Conservation (phyloP, 148 eudicot species). For the Hydrangea macrophylla region DNA sequence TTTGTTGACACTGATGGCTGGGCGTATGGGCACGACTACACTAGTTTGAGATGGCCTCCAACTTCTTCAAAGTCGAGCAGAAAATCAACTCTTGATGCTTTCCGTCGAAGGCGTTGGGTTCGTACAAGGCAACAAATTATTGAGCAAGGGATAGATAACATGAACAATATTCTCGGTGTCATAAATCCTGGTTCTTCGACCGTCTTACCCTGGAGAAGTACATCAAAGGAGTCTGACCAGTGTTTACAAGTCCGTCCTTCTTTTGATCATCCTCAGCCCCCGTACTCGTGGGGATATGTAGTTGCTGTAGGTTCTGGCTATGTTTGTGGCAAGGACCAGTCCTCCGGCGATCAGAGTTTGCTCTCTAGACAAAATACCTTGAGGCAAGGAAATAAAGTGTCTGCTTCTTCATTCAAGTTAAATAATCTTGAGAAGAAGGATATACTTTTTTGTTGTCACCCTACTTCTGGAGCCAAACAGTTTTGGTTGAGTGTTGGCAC, state of each 20-base stretch:
- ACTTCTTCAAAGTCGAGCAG: slow-evolving; percentile 22
- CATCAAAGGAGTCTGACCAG: slow-evolving; percentile 53
- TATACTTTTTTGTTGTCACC: slow-evolving; percentile 63
- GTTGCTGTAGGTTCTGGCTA: slow-evolving; percentile 40
- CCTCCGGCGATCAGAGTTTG: slow-evolving; percentile 46
- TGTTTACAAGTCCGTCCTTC: slow-evolving; percentile 78
- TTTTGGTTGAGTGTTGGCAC: slow-evolving; percentile 85
- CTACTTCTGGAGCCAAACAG: slow-evolving; percentile 39
- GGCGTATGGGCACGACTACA: slow-evolving; percentile 28
- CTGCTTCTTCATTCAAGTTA: slow-evolving; percentile 48
- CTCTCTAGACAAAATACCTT: slow-evolving; percentile 66
- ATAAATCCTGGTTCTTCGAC: slow-evolving; percentile 62
- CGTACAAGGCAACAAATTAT: slow-evolving; percentile 34
- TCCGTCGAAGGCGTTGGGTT: slow-evolving; percentile 26
- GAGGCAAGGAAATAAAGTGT: slow-evolving; percentile 52
- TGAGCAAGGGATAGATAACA: slow-evolving; percentile 17
- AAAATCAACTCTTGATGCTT: slow-evolving; percentile 18
- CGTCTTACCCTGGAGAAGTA: slow-evolving; percentile 80
- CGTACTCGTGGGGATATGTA: slow-evolving; percentile 72
- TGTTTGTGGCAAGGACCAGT: slow-evolving; percentile 53
- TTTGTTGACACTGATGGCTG: slow-evolving; percentile 29
- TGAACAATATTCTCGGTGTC: slow-evolving; percentile 30
- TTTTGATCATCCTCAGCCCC: slow-evolving; percentile 33
- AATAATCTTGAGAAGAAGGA: slow-evolving; percentile 90
- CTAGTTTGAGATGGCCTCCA: slow-evolving; percentile 25